Percentiles rank a stretch among this genome's conserved stretches.
phyloP scores from a whole-genome alignment of 1,284 basidiomycete genomes.

The Irpex sp. region DNA sequence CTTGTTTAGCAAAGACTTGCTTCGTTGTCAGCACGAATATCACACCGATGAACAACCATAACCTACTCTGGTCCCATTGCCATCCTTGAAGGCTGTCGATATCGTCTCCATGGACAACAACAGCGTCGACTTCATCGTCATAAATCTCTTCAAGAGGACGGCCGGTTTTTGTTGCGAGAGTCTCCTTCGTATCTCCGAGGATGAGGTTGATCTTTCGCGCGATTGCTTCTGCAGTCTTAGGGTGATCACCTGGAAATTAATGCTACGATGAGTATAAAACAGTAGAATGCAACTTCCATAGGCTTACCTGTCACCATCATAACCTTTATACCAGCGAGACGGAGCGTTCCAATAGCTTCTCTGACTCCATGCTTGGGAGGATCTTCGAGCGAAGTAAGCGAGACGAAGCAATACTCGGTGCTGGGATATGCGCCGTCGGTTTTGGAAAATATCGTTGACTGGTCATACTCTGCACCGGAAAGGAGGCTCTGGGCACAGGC shows the following conservation, averaged over 20 bases:
- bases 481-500: slow-evolving; percentile 62
- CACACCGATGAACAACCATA: slow-evolving; percentile 4
- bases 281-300: neutral
- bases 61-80: slow-evolving; percentile 64
- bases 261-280: neutral
- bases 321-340: slow-evolving; percentile 67
- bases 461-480: slow-evolving; percentile 42
- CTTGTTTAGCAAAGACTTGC: slow-evolving; percentile 58
- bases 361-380: slow-evolving; percentile 69
- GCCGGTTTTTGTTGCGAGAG: slow-evolving; percentile 51
- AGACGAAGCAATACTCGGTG: slow-evolving; percentile 56
- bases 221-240: slow-evolving; percentile 67
- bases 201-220: slow-evolving; percentile 66
- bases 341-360: slow-evolving; percentile 64
- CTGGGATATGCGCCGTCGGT: slow-evolving; percentile 52
- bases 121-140: slow-evolving; percentile 62
- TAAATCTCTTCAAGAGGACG: slow-evolving; percentile 55
- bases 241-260: slow-evolving; percentile 49
- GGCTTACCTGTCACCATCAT: slow-evolving; percentile 64
- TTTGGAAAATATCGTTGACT: slow-evolving; percentile 48
- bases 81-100: slow-evolving; percentile 60
- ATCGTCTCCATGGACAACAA: slow-evolving; percentile 65
- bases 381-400: slow-evolving; percentile 64
- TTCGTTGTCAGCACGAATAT: neutral
- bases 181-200: slow-evolving; percentile 59